Evolutionary conservation across 2,329 filamentous ascomycete genomes (phyloP), one percentile per base, ranked within the genome.

Genomic region (Nemania serpens): DNA sequence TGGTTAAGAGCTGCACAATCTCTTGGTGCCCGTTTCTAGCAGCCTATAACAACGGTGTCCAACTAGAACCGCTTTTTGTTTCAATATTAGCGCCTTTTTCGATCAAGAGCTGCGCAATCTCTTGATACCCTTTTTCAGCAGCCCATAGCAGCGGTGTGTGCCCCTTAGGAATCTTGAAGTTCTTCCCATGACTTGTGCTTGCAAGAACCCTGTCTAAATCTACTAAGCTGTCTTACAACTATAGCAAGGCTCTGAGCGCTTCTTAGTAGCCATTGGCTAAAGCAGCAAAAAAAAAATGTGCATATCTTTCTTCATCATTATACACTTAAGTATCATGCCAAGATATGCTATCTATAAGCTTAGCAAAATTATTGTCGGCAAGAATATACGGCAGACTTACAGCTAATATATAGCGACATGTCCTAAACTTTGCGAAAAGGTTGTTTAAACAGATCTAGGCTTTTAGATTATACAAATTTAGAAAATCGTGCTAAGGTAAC

Each of bases 371-470:
- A 11, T 59, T 56, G 3, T 62, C 46, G 4, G 56, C 56, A 37
- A 59, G 42, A 45, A 62, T 62, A 1, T 62, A 62, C 10, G 13
- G n/a, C n/a, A 62, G 13, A 45, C 20, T 59, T 43, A 34, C 37
- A 56, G 22, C 1, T 29, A 3, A 22, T 47, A n/a, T 52, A 41
- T 62, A 22, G 34, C 50, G 50, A 13, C 5, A 34, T 5, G 18
- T 62, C 25, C n/a, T 25, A 4, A 20, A 52, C 18, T 43, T 43
- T n/a, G n/a, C 51, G 10, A 62, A 53, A 3, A 56, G 3, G 37
- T 62, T 62, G 25, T 56, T 22, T 10, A 55, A 12, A 17, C 47
- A 4, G 11, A 58, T 25, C 59, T 55, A 62, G 15, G 37, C n/a
- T 52, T 11, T 13, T 1, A 62, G 43, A 34, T 59, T 12, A 15